phyloP scores from a whole-genome alignment of 1,139 yeast genomes.

The Pichia sp. region DNA sequence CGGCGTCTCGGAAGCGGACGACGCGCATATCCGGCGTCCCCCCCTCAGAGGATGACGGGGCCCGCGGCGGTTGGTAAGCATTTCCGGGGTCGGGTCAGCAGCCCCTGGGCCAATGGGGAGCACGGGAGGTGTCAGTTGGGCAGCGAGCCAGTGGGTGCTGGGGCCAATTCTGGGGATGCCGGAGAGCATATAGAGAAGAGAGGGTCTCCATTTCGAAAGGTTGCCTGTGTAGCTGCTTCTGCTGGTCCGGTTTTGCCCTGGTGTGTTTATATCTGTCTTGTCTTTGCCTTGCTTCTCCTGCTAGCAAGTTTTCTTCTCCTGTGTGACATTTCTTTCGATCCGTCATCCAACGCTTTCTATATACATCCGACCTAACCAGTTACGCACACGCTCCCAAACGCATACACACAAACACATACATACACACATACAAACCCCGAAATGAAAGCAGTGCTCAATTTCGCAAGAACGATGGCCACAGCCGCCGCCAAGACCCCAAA shows the following conservation, averaged over 20 bases:
- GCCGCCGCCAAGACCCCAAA: conserved; percentile 42
- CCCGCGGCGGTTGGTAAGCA: not conserved
- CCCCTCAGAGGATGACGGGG: not conserved
- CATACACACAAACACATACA: not conserved
- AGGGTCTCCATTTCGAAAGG: not conserved
- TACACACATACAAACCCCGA: not conserved
- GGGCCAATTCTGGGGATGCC: not conserved
- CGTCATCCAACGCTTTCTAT: too few relatives aligned
- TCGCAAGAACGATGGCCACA: conserved; percentile 33
- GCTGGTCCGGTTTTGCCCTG: not conserved
- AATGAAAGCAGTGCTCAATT: conserved; percentile 7
- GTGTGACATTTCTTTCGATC: too few relatives aligned
- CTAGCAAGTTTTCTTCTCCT: too few relatives aligned
- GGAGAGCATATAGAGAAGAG: not conserved
- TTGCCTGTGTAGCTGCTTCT: not conserved
- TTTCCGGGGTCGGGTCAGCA: conserved; percentile 1
- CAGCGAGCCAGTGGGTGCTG: not conserved
- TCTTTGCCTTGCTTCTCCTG: not conserved
- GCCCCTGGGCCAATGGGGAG: conserved; percentile 4
- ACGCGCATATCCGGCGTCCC: conserved; percentile 5
- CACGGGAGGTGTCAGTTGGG: conserved; percentile 4
- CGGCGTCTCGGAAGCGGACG: not conserved
- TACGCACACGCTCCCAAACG: not conserved
- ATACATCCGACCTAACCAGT: too few relatives aligned
- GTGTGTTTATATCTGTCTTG: too few relatives aligned